These are phyloP conservation scores for Eremothecium sinecaudum DNA, from an alignment of 1,139 yeast species.

Conservation along the genomic window DNA sequence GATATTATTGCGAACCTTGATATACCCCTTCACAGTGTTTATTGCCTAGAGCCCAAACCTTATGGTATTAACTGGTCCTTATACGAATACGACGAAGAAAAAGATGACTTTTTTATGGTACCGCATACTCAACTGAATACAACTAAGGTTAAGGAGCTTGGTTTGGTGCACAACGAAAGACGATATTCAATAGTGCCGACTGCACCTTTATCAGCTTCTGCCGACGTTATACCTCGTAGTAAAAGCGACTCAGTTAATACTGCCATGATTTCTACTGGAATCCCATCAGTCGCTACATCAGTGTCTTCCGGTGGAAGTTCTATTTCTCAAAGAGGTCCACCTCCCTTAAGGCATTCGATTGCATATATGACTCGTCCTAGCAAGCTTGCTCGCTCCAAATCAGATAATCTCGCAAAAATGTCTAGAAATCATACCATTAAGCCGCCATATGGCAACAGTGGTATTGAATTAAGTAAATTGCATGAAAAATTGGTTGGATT, in stretches of 20 bases:
- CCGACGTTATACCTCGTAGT: too few relatives aligned
- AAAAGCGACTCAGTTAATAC: too few relatives aligned
- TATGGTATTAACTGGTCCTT: constrained; percentile 90
- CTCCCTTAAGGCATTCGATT: constrained; percentile 8
- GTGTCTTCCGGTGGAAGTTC: constrained; percentile 10
- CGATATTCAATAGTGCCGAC: constrained; percentile 68
- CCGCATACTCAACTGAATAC: constrained; percentile 52
- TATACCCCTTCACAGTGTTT: constrained; percentile 85
- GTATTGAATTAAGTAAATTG: constrained; percentile 27
- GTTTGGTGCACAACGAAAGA: constrained; percentile 55
- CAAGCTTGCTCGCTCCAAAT: constrained; percentile 8
- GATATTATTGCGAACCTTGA: constrained; percentile 82
- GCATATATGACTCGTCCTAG: constrained; percentile 9
- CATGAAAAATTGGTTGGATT: constrained; percentile 30
- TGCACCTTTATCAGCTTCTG: constrained; percentile 39
- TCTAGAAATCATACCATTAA: too few relatives aligned
- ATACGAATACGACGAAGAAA: constrained; percentile 72
- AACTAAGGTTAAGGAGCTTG: constrained; percentile 49
- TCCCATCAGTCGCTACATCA: too few relatives aligned
- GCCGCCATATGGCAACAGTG: too few relatives aligned
- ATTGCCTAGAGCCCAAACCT: constrained; percentile 84
- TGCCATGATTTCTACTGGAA: too few relatives aligned
- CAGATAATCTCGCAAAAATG: constrained; percentile 1
- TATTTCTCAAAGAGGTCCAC: constrained; percentile 4
- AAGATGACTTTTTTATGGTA: constrained; percentile 71